phyloP scores from a whole-genome alignment of 1,139 yeast genomes.

The Blastobotrys niveus region DNA sequence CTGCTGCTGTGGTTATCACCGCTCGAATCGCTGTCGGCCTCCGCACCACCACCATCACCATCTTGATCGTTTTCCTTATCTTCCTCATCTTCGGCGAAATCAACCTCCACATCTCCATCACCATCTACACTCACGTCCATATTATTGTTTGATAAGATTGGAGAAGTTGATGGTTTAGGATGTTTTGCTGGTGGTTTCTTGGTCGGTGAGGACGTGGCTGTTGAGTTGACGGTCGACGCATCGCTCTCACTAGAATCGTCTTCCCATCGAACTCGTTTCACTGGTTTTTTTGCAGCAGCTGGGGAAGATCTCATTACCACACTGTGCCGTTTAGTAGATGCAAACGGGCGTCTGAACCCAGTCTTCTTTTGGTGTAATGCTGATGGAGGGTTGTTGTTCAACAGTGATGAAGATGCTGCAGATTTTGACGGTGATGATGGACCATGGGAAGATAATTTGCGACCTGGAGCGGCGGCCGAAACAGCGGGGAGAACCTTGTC shows the following conservation, averaged over 20 bases:
- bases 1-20: not conserved
- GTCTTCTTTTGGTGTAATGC: not conserved
- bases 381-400: no score
- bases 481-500: not conserved
- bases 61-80: not conserved
- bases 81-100: no score
- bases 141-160: not conserved
- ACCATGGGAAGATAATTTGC: no score
- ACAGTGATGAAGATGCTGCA: not conserved
- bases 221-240: constrained; percentile 7
- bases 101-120: no score
- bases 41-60: not conserved
- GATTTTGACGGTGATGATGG: not conserved
- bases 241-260: constrained; percentile 19
- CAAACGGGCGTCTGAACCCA: constrained; percentile 16
- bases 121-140: no score
- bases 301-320: constrained; percentile 25
- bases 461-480: no score
- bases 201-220: not conserved
- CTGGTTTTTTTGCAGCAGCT: constrained; percentile 19
- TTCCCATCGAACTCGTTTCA: constrained; percentile 30
- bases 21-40: not conserved
- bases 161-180: not conserved
- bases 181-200: not conserved
- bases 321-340: constrained; percentile 15